Base-by-base conservation (phyloP, 352 stramenopile species). In the Phytophthora sansomeana region DNA sequence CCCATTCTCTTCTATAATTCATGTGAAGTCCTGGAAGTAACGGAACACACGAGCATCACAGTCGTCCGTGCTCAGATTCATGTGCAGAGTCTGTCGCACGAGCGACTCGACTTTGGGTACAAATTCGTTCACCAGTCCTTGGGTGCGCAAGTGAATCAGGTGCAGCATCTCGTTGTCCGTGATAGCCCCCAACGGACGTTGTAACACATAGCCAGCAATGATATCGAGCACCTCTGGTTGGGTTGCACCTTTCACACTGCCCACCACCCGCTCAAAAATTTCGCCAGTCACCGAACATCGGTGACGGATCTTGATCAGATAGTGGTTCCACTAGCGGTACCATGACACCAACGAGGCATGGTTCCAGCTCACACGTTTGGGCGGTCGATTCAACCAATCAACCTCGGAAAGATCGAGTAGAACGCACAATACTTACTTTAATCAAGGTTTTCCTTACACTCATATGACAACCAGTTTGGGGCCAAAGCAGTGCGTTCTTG, bases 271-370 rank as follows among this genome's bases (percentile, higher is more conserved):
- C 28, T 68, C 58, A 30, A 51, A 63, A 32, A n/a, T 50, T 58
- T 73, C 51, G 6, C 50, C 57, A 11, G 42, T 69, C 24, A 64
- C 51, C 6, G 26, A 47, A 33, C 58, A 69, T 9, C 65, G 58
- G 9, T 73, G 47, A 9, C 26, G 43, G 5, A 69, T 62, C 33
- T 69, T 67, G 33, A 16, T 19, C 29, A 54, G 42, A 39, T 73
- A 63, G 28, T 63, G 42, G 8, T 62, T 36, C 51, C 58, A 60
- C 19, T 63, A 52, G 10, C 55, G 28, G 32, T 53, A 30, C 50
- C 64, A 68, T 26, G 29, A 42, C 19, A 73, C 43, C 9, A 73
- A 43, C 3, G 48, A 50, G 11, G 49, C 33, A n/a, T 67, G 58
- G 33, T 67, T 33, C 49, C 49, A 73, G 33, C 42, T 21, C 7